phyloP scores from a whole-genome alignment of 768 basidiomycete genomes.

The Amanita jacksonii region DNA sequence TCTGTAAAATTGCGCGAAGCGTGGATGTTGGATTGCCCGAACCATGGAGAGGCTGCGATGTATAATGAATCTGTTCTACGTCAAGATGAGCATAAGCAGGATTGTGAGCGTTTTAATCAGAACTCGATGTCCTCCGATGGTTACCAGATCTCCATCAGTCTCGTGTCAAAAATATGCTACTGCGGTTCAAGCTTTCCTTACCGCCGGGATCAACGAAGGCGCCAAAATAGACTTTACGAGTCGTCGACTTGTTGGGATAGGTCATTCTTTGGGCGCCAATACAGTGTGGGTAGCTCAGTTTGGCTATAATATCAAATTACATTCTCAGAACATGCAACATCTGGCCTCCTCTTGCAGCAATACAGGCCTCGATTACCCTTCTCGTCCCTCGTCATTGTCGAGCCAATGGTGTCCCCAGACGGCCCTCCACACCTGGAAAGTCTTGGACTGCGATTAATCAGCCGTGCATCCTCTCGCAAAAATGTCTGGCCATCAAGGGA shows the following conservation, averaged over 20 bases:
- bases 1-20: conserved; percentile 41
- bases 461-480: conserved; percentile 37
- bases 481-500: conserved; percentile 43
- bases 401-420: conserved; percentile 52
- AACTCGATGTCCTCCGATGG: conserved; percentile 5
- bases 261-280: conserved; percentile 61
- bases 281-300: conserved; percentile 33
- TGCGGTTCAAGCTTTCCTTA: conserved; percentile 48
- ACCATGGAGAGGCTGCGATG: conserved; percentile 53
- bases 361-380: conserved; percentile 37
- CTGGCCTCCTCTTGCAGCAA: conserved; percentile 44
- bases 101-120: conserved; percentile 28
- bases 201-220: conserved; percentile 26
- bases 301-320: not conserved
- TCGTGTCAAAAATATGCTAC: conserved; percentile 56
- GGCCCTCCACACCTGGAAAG: conserved; percentile 31
- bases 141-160: conserved; percentile 28
- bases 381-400: conserved; percentile 45
- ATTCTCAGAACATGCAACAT: too few species aligned
- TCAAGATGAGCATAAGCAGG: conserved; percentile 31
- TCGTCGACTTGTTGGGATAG: conserved; percentile 51
- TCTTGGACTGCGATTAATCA: conserved; percentile 34
- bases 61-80: conserved; percentile 42
- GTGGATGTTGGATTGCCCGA: conserved; percentile 65
- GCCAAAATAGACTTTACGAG: conserved; percentile 36